phyloP scores from a whole-genome alignment of 257 asterid species.

The Solanum clarkiae region DNA sequence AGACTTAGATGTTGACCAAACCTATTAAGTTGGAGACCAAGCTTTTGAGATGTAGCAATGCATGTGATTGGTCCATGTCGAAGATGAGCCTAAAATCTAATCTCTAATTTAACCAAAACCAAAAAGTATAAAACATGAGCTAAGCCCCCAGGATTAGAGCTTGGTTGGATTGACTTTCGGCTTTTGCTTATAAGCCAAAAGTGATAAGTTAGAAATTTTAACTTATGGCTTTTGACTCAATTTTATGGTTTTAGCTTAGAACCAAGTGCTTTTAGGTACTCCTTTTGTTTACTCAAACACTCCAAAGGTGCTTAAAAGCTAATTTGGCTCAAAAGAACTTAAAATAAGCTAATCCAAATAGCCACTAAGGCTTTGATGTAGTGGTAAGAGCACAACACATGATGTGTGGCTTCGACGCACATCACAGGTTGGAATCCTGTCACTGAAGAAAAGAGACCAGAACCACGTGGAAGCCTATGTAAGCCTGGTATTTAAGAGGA shows the following conservation, averaged over 20 bases:
- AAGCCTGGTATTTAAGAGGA: neutral
- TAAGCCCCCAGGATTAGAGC: neutral
- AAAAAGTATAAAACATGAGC: neutral
- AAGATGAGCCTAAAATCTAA: neutral
- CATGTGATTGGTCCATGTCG: neutral
- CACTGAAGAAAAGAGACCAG: neutral
- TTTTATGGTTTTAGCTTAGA: too few species aligned
- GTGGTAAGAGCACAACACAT: neutral
- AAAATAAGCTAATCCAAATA: too few species aligned
- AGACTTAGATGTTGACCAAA: neutral
- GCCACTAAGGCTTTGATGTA: neutral
- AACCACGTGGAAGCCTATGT: neutral
- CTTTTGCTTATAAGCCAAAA: too few species aligned
- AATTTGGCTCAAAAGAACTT: too few species aligned
- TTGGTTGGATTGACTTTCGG: too few species aligned
- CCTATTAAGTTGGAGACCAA: neutral
- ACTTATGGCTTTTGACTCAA: too few species aligned
- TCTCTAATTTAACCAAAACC: neutral
- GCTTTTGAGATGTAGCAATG: neutral
- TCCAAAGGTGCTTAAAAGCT: too few species aligned
- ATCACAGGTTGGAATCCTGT: neutral
- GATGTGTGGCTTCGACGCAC: neutral
- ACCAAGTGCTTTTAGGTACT: too few species aligned
- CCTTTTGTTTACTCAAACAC: too few species aligned
- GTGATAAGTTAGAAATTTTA: too few species aligned